Percentiles rank a stretch among this genome's conserved stretches.
These are phyloP conservation scores for Aspergillus hiratsukae DNA, from an alignment of 2,329 filamentous ascomycete species.

Conservation along the genomic window DNA sequence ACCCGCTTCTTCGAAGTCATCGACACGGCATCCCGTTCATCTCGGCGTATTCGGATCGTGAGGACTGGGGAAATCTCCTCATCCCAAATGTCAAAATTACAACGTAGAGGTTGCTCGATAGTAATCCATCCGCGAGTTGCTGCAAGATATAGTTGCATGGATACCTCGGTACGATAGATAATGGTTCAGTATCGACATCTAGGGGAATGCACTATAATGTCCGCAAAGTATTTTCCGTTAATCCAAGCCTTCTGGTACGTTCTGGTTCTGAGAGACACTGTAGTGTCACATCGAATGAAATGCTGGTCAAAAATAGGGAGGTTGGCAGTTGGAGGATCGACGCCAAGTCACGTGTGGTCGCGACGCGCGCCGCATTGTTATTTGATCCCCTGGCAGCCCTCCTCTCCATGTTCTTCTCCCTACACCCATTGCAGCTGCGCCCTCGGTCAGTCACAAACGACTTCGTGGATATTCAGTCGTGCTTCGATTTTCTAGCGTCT, in stretches of 20 bases:
- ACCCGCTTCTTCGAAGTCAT: no score
- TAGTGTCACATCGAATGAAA: background rate
- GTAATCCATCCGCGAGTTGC: no score
- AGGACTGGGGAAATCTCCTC: no score
- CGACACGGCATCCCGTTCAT: no score
- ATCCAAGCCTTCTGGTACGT: background rate
- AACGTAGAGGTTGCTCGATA: no score
- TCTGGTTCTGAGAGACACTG: background rate
- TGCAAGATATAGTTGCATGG: background rate
- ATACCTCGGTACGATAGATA: background rate
- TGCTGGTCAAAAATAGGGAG: background rate
- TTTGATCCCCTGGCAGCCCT: background rate
- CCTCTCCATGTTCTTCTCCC: constrained; percentile 3
- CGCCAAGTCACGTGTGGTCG: constrained; percentile 7
- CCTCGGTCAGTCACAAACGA: constrained; percentile 7
- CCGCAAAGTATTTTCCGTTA: background rate
- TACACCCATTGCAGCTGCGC: constrained; percentile 6
- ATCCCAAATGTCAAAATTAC: no score
- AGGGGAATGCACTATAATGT: background rate
- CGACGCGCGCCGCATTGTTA: constrained; percentile 2
- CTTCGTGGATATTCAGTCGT: background rate
- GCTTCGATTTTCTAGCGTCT: constrained; percentile 1
- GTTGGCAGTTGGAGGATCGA: background rate
- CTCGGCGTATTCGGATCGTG: no score
- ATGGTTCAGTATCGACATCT: background rate